Evolutionary conservation across 805 yeast species (phyloP), one percentile per base, ranked within the genome.

Genomic region (Saturnispora mendoncae): DNA sequence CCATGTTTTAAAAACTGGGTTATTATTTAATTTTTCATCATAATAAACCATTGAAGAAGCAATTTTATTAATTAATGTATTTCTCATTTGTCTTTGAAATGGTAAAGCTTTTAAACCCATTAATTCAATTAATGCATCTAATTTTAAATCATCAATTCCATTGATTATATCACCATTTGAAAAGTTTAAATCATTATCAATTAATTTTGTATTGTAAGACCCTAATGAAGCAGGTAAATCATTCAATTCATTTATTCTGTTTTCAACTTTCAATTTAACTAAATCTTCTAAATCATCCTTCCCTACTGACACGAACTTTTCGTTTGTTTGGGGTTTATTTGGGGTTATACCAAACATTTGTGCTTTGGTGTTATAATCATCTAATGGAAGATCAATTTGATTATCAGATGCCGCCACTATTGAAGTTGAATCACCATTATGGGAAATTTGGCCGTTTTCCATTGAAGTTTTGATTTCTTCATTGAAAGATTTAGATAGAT

Each of bases 191-290:
- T 66, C 68, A 38, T 59, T 58, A 4, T 49, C 45, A 15, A 56
- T 31, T 9, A 43, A 46, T 4, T 34, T 41, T 1, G 62, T 52
- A 46, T 73, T 72, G 36, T 69, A 76, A 2, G 84, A 68, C 20
- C 88, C 90, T 39, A 84, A 52, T 51, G 79, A 81, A 3, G 83
- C 74, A 2, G 94, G 92, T 13, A 83, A 52, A 39, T 60, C 67
- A 55, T 81, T 87, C 45, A 84, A 60, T 48, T 79, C 81, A 20
- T 62, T 56, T 13, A 82, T 63, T 57, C 90, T 69, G 38, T 68
- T 67, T 6, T 74, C 66, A 15, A 83, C 71, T 45, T 76, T 77
- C 18, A 68, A 58, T 4, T 72, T 60, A 10, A 82, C 68, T 7
- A 68, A 58, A 32, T 66, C 66, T 58, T 84, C 92, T 5, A 71